phyloP scores from a whole-genome alignment of 2,329 filamentous ascomycete species.

The Colletotrichum camelliae region DNA sequence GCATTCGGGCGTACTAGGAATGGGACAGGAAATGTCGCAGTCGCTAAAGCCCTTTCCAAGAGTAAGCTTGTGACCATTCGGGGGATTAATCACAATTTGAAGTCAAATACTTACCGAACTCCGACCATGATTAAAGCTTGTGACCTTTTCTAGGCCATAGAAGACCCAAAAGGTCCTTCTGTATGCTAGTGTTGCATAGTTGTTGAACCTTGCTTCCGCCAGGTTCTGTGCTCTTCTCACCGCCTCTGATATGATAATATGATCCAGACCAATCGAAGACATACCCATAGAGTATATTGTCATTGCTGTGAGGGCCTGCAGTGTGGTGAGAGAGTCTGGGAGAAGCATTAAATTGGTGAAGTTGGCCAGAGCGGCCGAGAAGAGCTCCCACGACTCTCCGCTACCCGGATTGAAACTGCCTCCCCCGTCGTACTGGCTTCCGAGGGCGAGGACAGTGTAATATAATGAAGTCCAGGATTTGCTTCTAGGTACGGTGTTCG shows the following conservation, averaged over 20 bases:
- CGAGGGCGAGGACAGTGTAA: conserved; percentile 35
- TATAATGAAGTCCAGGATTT: conserved; percentile 38
- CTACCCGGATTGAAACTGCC: conserved; percentile 22
- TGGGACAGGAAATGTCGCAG: conserved; percentile 39
- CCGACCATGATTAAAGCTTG: conserved; percentile 32
- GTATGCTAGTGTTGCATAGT: conserved; percentile 22
- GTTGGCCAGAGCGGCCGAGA: conserved; percentile 26
- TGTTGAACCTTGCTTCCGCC: conserved; percentile 24
- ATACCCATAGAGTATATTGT: conserved; percentile 31
- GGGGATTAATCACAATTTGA: background rate
- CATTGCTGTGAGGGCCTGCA: conserved; percentile 37
- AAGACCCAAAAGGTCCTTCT: conserved; percentile 44
- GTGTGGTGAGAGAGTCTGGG: conserved; percentile 32
- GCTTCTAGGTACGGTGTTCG: background rate
- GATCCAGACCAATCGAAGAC: conserved; percentile 25
- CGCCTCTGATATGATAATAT: conserved; percentile 35
- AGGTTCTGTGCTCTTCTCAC: conserved; percentile 34
- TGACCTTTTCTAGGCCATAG: conserved; percentile 42
- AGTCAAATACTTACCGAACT: conserved; percentile 34
- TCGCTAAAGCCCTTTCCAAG: conserved; percentile 36
- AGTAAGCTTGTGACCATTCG: conserved; percentile 16
- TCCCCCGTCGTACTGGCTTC: conserved; percentile 34
- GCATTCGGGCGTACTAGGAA: conserved; percentile 37
- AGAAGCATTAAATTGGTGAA: conserved; percentile 37
- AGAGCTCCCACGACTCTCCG: conserved; percentile 25